These are phyloP conservation scores for Dendrobium nobile DNA, from an alignment of 106 monocot species.

Conservation along the genomic window DNA sequence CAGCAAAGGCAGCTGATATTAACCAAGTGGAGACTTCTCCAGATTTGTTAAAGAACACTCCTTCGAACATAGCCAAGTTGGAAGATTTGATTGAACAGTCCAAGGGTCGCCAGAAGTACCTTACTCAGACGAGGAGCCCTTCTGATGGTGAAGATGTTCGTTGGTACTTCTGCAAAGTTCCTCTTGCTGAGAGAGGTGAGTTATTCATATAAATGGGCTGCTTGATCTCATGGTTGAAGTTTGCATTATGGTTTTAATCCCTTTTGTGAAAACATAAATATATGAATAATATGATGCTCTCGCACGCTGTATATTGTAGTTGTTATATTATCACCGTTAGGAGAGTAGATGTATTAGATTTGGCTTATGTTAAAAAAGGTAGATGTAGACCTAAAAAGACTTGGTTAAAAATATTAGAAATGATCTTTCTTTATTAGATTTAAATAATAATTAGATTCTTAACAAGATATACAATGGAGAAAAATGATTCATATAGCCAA, in stretches of 20 bases:
- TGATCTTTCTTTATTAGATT: too few relatives aligned
- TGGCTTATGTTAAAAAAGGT: too few relatives aligned
- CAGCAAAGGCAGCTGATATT: background rate
- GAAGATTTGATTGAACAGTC: conserved; percentile 87
- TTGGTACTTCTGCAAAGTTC: conserved; percentile 96
- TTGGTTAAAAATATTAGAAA: too few relatives aligned
- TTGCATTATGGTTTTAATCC: background rate
- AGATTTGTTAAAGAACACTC: conserved; percentile 91
- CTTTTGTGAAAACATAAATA: background rate
- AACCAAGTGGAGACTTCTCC: conserved; percentile 38
- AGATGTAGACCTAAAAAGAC: too few relatives aligned
- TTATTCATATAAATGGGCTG: background rate
- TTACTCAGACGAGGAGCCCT: conserved; percentile 70
- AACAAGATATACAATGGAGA: too few relatives aligned
- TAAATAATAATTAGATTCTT: too few relatives aligned
- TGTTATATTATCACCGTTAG: background rate
- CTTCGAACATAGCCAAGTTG: conserved; percentile 84
- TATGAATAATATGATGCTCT: background rate
- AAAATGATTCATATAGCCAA: too few relatives aligned
- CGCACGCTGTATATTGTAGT: background rate
- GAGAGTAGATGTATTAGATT: too few relatives aligned
- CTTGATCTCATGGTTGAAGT: background rate
- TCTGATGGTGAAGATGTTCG: conserved; percentile 89
- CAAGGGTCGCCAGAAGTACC: conserved; percentile 70
- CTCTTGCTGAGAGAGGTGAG: conserved; percentile 60